phyloP scores from a whole-genome alignment of 108 stramenopile species.

The Nitzschia inconspicua region DNA sequence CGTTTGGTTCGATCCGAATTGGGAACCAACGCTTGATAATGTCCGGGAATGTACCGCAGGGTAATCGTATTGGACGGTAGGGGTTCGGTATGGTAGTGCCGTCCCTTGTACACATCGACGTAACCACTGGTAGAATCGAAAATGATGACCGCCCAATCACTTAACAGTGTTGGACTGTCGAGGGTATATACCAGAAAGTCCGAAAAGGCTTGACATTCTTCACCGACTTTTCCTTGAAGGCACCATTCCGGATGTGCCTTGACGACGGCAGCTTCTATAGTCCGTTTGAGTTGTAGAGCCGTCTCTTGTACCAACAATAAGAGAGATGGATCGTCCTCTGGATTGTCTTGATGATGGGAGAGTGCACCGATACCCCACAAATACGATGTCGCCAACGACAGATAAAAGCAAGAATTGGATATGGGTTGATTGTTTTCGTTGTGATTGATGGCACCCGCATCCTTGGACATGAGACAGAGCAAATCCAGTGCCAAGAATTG shows the following conservation, averaged over 20 bases:
- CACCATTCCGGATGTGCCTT: conserved; percentile 65
- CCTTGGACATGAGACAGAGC: conserved; percentile 35
- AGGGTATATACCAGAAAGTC: conserved; percentile 62
- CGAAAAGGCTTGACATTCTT: conserved; percentile 61
- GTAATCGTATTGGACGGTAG: conserved; percentile 52
- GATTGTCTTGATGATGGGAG: background rate
- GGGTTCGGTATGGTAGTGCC: conserved; percentile 32
- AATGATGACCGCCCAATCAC: conserved; percentile 57
- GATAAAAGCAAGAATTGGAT: conserved; percentile 58
- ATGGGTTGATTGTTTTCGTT: conserved; percentile 54
- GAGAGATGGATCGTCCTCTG: conserved; percentile 27
- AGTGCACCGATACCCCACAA: conserved; percentile 55
- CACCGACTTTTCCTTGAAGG: conserved; percentile 50
- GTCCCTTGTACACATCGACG: conserved; percentile 54
- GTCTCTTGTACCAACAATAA: conserved; percentile 38
- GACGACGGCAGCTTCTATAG: conserved; percentile 59
- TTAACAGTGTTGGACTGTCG: conserved; percentile 44
- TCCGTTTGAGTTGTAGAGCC: conserved; percentile 47
- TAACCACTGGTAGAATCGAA: conserved; percentile 61
- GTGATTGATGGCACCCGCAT: conserved; percentile 42
- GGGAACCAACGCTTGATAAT: conserved; percentile 52
- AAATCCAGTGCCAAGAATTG: conserved; percentile 20
- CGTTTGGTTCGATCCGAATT: conserved; percentile 2
- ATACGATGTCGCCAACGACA: conserved; percentile 51
- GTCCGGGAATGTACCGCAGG: conserved; percentile 48